phyloP scores from a whole-genome alignment of 805 yeast genomes.

The Metschnikowia dekortorum region DNA sequence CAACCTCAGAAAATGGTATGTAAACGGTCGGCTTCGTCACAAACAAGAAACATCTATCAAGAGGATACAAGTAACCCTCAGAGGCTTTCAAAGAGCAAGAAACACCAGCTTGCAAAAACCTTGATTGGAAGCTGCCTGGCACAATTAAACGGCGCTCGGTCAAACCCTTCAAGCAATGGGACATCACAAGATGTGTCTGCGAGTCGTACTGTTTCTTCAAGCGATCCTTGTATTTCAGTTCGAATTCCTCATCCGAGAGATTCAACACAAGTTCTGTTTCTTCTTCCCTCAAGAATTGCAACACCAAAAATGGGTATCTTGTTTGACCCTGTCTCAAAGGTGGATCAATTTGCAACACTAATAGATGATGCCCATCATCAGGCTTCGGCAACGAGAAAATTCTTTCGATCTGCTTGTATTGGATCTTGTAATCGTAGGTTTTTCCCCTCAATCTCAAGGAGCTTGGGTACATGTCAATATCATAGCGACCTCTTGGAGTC shows the following conservation, averaged over 20 bases:
- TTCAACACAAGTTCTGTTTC: slow-evolving; percentile 88
- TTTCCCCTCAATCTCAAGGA: slow-evolving; percentile 92
- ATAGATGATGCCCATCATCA: slow-evolving; percentile 84
- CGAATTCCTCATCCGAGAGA: slow-evolving; percentile 76
- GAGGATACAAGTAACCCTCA: slow-evolving; percentile 90
- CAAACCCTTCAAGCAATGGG: slow-evolving; percentile 85
- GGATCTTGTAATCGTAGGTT: slow-evolving; percentile 94
- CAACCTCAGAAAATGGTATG: slow-evolving; percentile 80
- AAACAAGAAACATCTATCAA: slow-evolving; percentile 86
- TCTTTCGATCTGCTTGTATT: slow-evolving; percentile 83
- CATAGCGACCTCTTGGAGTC: slow-evolving; percentile 98
- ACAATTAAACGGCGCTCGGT: slow-evolving; percentile 80
- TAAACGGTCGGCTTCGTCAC: slow-evolving; percentile 92
- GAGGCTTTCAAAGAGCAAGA: slow-evolving; percentile 91
- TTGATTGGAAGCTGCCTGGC: slow-evolving; percentile 78
- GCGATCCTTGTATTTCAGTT: slow-evolving; percentile 67
- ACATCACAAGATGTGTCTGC: slow-evolving; percentile 78
- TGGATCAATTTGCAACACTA: slow-evolving; percentile 90
- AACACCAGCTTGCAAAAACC: slow-evolving; percentile 78
- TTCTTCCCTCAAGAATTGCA: slow-evolving; percentile 88
- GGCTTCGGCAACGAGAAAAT: slow-evolving; percentile 91
- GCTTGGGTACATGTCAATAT: slow-evolving; percentile 85
- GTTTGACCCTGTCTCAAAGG: slow-evolving; percentile 98
- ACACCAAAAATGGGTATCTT: slow-evolving; percentile 83
- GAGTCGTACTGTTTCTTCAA: slow-evolving; percentile 75